A percentile compares a stretch with the other conserved stretches of the same genome.
Evolutionary conservation across 176 grass and related monocot genomes (phyloP).

Genomic region (Tillandsia fasciculata): DNA sequence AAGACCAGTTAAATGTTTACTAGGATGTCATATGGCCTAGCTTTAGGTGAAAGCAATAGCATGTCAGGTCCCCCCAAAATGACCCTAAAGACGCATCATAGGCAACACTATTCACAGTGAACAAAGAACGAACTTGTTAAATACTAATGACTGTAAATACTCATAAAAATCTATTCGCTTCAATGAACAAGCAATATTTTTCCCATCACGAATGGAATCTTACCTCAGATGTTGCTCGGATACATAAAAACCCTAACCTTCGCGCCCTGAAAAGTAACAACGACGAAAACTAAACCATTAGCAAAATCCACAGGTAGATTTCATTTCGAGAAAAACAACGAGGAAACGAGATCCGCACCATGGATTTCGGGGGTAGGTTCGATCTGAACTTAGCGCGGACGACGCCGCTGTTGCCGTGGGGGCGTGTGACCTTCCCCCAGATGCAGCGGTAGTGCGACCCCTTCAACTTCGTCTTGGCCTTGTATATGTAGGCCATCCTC

Average conservation of each 20-base stretch:
- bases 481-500: slow-evolving; percentile 69
- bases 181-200: background rate
- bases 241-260: slow-evolving; percentile 64
- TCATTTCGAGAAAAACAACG: background rate
- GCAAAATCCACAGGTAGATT: background rate
- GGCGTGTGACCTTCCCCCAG: slow-evolving; percentile 56
- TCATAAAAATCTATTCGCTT: too few species aligned
- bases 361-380: slow-evolving; percentile 46
- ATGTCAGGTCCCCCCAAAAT: too few species aligned
- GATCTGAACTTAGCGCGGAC: slow-evolving; percentile 54
- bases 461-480: slow-evolving; percentile 58
- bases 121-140: too few species aligned
- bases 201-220: background rate
- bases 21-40: too few species aligned
- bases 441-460: slow-evolving; percentile 35
- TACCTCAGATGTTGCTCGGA: slow-evolving; percentile 54
- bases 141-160: too few species aligned
- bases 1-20: too few species aligned
- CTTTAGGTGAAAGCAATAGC: too few species aligned
- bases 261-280: slow-evolving; percentile 31
- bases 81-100: too few species aligned
- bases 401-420: slow-evolving; percentile 58
- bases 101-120: too few species aligned
- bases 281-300: background rate
- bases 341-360: slow-evolving; percentile 22